phyloP scores from a whole-genome alignment of 352 stramenopile genomes.

The Globisporangium parvum region DNA sequence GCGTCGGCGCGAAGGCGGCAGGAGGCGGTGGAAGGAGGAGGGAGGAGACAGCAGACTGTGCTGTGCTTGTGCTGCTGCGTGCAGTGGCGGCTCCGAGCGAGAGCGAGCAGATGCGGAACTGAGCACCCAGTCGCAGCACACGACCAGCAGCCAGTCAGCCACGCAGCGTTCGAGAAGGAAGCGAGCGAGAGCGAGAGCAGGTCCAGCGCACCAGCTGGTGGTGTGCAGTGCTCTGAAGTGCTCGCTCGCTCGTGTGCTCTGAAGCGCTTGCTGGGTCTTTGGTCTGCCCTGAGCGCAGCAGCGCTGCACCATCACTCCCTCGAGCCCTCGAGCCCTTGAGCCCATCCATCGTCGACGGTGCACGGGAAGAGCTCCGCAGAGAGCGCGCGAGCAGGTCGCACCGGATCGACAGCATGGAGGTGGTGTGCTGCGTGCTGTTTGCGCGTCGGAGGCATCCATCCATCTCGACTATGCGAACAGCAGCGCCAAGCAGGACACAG shows the following conservation, averaged over 20 bases:
- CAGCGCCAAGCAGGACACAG: too few relatives aligned
- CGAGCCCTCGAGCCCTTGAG: neutral
- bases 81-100: neutral
- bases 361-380: conserved; percentile 4
- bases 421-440: too few relatives aligned
- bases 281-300: neutral
- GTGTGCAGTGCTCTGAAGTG: conserved; percentile 5
- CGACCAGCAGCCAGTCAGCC: neutral
- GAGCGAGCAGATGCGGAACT: conserved; percentile 6
- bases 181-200: conserved; percentile 5
- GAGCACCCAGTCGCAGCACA: neutral
- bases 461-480: neutral
- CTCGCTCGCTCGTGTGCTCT: neutral
- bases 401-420: too few relatives aligned
- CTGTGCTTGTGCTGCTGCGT: neutral
- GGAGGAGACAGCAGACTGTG: conserved; percentile 6
- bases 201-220: conserved; percentile 10
- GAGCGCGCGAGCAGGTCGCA: neutral
- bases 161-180: conserved; percentile 10
- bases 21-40: neutral
- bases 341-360: neutral
- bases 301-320: neutral
- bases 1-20: neutral
- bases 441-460: neutral
- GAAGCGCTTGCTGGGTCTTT: neutral